Percentiles rank a stretch among this genome's conserved stretches.
These are phyloP conservation scores for Acer saccharum DNA, from an alignment of 345 rosid species.

Conservation along the genomic window DNA sequence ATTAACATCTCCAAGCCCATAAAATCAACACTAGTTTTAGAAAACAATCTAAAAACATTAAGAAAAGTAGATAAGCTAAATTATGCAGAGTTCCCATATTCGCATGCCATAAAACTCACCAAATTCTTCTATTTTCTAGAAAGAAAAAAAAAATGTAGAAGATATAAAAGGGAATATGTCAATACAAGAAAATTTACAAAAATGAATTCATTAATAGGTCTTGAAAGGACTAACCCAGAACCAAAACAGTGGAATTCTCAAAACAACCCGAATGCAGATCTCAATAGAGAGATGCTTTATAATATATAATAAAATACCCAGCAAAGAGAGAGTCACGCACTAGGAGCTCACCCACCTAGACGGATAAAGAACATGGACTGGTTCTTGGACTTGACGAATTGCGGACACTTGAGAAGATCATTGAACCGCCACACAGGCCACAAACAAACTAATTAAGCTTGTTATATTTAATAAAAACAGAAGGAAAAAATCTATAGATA, in stretches of 20 bases:
- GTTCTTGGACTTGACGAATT: slow-evolving; percentile 20
- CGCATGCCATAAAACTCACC: neutral
- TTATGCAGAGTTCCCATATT: neutral
- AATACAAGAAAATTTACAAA: neutral
- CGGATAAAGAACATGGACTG: slow-evolving; percentile 39
- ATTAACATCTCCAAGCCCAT: neutral
- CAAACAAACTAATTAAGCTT: neutral
- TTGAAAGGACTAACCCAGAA: slow-evolving; percentile 1
- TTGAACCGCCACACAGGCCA: neutral
- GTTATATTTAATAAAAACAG: neutral
- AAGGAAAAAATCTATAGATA: neutral
- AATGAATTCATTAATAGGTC: slow-evolving; percentile 9
- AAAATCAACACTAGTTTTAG: neutral
- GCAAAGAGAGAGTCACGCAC: slow-evolving; percentile 1
- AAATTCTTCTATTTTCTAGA: neutral
- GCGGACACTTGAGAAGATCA: slow-evolving; percentile 14
- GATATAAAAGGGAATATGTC: neutral
- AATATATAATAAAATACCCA: neutral
- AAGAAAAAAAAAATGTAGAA: too few relatives aligned
- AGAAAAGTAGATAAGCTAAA: neutral
- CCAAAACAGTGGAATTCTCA: neutral
- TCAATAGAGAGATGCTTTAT: slow-evolving; percentile 11
- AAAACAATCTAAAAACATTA: neutral
- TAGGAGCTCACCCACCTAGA: slow-evolving; percentile 27
- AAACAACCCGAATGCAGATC: slow-evolving; percentile 15